Evolutionary conservation across 1,284 basidiomycete genomes (phyloP).

Genomic region (Heterobasidion occidentale): DNA sequence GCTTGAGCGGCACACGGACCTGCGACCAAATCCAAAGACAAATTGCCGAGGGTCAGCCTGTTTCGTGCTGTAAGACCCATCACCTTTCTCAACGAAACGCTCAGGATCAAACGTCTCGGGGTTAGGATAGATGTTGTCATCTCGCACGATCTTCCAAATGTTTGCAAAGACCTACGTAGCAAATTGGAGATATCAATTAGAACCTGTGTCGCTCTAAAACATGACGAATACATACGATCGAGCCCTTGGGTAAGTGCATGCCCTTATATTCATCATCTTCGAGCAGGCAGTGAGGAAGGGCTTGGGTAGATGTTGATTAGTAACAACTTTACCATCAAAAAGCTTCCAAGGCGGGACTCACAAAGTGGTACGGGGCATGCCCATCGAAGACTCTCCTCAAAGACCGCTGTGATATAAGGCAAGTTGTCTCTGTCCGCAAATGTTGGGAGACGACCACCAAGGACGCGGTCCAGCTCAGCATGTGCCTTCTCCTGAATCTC

Average conservation of each 20-base stretch:
- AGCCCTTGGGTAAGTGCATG: not conserved
- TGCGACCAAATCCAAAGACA: slow-evolving; percentile 48
- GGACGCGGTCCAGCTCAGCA: slow-evolving; percentile 46
- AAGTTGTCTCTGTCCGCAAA: slow-evolving; percentile 40
- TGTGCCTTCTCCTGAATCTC: slow-evolving; percentile 41
- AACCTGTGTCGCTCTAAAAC: slow-evolving; percentile 6
- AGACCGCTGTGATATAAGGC: slow-evolving; percentile 26
- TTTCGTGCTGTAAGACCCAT: not conserved
- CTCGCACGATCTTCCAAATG: slow-evolving; percentile 29
- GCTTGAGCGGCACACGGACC: not conserved
- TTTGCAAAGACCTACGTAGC: slow-evolving; percentile 28
- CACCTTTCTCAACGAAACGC: slow-evolving; percentile 29
- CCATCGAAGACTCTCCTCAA: slow-evolving; percentile 1
- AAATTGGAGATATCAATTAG: slow-evolving; percentile 7
- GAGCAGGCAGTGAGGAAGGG: slow-evolving; percentile 1
- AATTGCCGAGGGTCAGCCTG: slow-evolving; percentile 21
- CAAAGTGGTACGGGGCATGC: slow-evolving; percentile 18
- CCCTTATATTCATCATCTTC: not conserved
- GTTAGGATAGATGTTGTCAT: slow-evolving; percentile 38
- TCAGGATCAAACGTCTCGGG: slow-evolving; percentile 41
- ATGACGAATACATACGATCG: slow-evolving; percentile 1
- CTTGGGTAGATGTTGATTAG: not conserved
- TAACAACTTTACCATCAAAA: too few species aligned
- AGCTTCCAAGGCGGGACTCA: slow-evolving; percentile 19
- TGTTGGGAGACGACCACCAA: slow-evolving; percentile 43